Evolutionary conservation across 2,329 filamentous ascomycete species (phyloP).

Genomic region (Ophiosphaerella narmari): DNA sequence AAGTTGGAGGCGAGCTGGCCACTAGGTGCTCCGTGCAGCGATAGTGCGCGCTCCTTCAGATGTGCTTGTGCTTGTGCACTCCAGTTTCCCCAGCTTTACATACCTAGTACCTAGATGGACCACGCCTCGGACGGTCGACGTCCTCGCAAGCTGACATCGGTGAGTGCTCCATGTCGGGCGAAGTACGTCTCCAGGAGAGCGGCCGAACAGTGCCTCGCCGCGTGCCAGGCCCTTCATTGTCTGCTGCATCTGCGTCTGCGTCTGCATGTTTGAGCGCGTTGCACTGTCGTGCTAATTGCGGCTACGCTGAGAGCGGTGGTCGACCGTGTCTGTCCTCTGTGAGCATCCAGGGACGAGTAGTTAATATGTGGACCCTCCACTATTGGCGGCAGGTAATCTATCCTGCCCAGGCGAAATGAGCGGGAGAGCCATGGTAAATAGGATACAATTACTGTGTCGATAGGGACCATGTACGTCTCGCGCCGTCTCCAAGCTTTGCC

Average conservation of each 20-base stretch:
- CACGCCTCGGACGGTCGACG: conserved; percentile 9
- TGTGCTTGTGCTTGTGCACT: neutral
- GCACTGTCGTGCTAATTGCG: conserved; percentile 18
- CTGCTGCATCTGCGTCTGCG: neutral
- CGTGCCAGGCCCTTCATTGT: neutral
- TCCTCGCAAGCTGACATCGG: conserved; percentile 20
- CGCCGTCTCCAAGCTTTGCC: conserved; percentile 8
- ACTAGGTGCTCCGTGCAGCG: too few relatives aligned
- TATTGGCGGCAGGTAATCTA: conserved; percentile 24
- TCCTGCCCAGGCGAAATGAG: conserved; percentile 20
- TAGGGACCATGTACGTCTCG: neutral
- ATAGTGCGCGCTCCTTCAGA: too few relatives aligned
- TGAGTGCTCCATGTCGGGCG: neutral
- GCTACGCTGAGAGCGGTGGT: conserved; percentile 6
- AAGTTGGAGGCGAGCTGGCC: conserved; percentile 11
- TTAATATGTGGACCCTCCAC: conserved; percentile 21
- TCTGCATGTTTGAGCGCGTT: conserved; percentile 19
- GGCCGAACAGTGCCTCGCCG: neutral
- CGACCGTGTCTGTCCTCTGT: conserved; percentile 6
- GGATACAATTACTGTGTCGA: neutral
- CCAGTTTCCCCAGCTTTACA: conserved; percentile 33
- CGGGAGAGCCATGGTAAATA: conserved; percentile 1
- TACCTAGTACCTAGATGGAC: too few relatives aligned
- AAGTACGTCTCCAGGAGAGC: neutral
- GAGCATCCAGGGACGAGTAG: conserved; percentile 19